Evolutionary conservation across 257 asterid species (phyloP).

Genomic region (Solanum pennellii): DNA sequence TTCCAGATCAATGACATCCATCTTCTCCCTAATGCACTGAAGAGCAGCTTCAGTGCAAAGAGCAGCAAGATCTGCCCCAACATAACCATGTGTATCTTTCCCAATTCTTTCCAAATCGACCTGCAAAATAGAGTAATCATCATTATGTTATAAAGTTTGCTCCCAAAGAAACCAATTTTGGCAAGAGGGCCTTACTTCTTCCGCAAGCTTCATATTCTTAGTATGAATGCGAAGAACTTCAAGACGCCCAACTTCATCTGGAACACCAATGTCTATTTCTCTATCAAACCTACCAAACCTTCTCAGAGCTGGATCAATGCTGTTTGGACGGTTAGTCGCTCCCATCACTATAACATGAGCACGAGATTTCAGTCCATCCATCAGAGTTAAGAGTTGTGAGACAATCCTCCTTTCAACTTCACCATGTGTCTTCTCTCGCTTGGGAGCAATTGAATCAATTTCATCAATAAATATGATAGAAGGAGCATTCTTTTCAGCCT

Average conservation of each 20-base stretch:
- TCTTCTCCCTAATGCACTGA: constrained; percentile 50
- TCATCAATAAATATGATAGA: constrained; percentile 48
- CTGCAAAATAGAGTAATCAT: constrained; percentile 11
- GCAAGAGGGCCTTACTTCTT: constrained; percentile 22
- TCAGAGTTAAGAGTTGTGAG: constrained; percentile 43
- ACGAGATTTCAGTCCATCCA: constrained; percentile 51
- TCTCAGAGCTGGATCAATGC: constrained; percentile 50
- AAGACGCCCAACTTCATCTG: constrained; percentile 53
- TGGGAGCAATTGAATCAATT: constrained; percentile 52
- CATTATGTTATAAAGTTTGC: background rate
- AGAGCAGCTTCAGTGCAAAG: constrained; percentile 60
- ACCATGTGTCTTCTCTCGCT: constrained; percentile 52
- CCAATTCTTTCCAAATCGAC: constrained; percentile 43
- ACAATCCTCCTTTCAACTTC: constrained; percentile 59
- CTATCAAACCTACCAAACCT: constrained; percentile 58
- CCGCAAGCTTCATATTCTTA: constrained; percentile 51
- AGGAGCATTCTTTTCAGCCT: constrained; percentile 61
- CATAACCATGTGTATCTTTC: constrained; percentile 45
- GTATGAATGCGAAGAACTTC: constrained; percentile 59
- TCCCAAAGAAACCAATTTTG: background rate
- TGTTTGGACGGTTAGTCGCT: constrained; percentile 53
- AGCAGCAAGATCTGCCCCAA: constrained; percentile 56
- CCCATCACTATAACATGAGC: constrained; percentile 54
- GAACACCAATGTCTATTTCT: constrained; percentile 58
- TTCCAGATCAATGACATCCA: constrained; percentile 56